Base-by-base conservation (phyloP, 176 grass and related monocot genomes). In the barley (Hordeum vulgare) region DNA sequence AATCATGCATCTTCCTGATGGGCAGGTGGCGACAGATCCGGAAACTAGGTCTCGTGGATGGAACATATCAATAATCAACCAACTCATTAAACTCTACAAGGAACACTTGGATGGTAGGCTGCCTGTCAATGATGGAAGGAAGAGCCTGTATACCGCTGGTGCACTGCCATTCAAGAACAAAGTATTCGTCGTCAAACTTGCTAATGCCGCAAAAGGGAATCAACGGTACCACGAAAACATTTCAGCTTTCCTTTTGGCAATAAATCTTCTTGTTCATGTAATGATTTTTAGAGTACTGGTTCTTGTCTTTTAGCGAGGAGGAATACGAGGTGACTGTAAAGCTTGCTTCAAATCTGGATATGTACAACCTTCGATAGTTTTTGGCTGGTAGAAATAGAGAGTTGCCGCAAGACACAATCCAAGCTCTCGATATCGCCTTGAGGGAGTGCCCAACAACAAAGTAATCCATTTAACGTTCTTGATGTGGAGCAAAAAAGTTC, bases 341-440 rank as follows among this genome's bases (percentile, higher is more conserved):
- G 26, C 26, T 88, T 35, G 93, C 82, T 13, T 63, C 60, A 6
- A 72, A 69, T 45, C 11, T 54, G 18, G 85, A 98, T 75, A 17
- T 90, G 31, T 85, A 90, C 72, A 77, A 63, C 66, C 85, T 98
- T 21, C 23, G 69, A 0, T 33, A 90, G 21, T 98, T 93, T 64
- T 73, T 95, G 61, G 31, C 37, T 56, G 85, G 83, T 9, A 90
- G 61, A 27, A 83, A 78, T 1, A 86, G 63, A 9, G 93, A 95
- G 25, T 13, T 74, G 10, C 96, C 93, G 9, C 91, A 98, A 2
- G 73, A 95, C 21, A 91, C 80, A 6, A 88, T 98, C 51, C 93
- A 95, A 40, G 90, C 84, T 61, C 90, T 98, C 8, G 93, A 98
- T 24, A 90, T 98, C 21, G 93, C 94, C 23, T 47, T 98, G 8